A percentile compares a stretch with the other conserved stretches of the same genome.
Conservation (phyloP, 2,329 filamentous ascomycete genomes). For the Tricladium varicosporioides region DNA sequence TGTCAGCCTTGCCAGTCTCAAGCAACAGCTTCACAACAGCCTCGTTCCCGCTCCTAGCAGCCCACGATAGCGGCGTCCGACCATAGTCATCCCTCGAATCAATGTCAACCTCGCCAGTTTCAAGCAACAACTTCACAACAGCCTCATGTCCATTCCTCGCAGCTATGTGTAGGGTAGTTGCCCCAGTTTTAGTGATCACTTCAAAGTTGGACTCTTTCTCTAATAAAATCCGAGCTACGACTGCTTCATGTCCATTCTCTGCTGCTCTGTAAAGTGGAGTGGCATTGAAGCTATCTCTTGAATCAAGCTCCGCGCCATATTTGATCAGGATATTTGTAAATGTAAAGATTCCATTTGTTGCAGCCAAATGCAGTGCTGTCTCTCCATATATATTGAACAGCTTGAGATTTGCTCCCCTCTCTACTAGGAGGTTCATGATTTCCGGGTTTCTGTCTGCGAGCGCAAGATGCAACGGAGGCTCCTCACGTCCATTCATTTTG, state of each 20-base stretch:
- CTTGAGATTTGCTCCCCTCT: slow-evolving; percentile 2
- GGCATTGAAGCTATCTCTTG: slow-evolving; percentile 7
- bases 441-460: neutral
- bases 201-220: slow-evolving; percentile 4
- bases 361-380: slow-evolving; percentile 12
- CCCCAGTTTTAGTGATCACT: neutral
- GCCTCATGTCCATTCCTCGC: neutral
- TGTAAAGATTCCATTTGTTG: slow-evolving; percentile 2
- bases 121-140: too few relatives aligned
- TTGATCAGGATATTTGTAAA: slow-evolving; percentile 8
- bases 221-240: neutral
- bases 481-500: neutral
- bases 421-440: slow-evolving; percentile 1
- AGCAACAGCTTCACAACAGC: too few relatives aligned
- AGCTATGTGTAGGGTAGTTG: slow-evolving; percentile 8
- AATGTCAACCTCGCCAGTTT: too few relatives aligned
- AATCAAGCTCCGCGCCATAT: slow-evolving; percentile 6
- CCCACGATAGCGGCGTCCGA: too few relatives aligned
- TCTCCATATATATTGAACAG: slow-evolving; percentile 6
- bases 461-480: slow-evolving; percentile 8
- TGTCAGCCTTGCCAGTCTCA: too few relatives aligned
- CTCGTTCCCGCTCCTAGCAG: too few relatives aligned
- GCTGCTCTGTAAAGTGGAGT: slow-evolving; percentile 9
- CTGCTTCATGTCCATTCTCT: slow-evolving; percentile 3
- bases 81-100: too few relatives aligned